phyloP scores from a whole-genome alignment of 2,329 filamentous ascomycete genomes.

The Tetracladium maxilliforme region DNA sequence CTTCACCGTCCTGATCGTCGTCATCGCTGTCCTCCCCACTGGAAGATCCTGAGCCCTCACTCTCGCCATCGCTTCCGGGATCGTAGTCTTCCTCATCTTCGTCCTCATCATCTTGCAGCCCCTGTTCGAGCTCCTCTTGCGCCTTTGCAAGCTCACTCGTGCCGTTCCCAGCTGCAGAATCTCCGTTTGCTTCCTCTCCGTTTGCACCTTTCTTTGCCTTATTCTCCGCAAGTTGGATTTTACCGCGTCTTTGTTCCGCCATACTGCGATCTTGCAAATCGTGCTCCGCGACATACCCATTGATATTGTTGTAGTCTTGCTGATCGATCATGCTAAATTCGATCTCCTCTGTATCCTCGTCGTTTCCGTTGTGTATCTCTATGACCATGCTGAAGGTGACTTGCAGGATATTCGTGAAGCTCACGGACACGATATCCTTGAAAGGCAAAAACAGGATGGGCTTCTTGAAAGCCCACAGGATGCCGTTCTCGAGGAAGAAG shows the following conservation, averaged over 20 bases:
- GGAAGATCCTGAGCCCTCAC: too few species aligned
- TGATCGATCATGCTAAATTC: slow-evolving; percentile 59
- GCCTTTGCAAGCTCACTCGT: slow-evolving; percentile 31
- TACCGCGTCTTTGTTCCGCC: slow-evolving; percentile 52
- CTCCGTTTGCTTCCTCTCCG: slow-evolving; percentile 11
- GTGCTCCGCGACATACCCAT: slow-evolving; percentile 46
- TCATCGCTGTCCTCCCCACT: too few species aligned
- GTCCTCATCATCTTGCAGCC: slow-evolving; percentile 45
- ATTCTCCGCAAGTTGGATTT: slow-evolving; percentile 41
- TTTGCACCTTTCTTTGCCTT: slow-evolving; percentile 17
- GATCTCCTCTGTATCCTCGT: slow-evolving; percentile 37
- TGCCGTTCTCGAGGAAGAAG: slow-evolving; percentile 51
- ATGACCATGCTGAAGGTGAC: slow-evolving; percentile 55
- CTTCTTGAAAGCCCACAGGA: slow-evolving; percentile 59
- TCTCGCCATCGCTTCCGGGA: slow-evolving; percentile 32
- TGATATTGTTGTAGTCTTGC: slow-evolving; percentile 49
- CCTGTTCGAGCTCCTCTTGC: slow-evolving; percentile 35
- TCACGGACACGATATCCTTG: slow-evolving; percentile 44
- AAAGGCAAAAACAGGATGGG: slow-evolving; percentile 50
- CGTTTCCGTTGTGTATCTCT: slow-evolving; percentile 34
- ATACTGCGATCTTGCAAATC: slow-evolving; percentile 52
- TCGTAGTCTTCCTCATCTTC: slow-evolving; percentile 54
- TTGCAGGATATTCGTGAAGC: slow-evolving; percentile 52
- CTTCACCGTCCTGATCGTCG: slow-evolving; percentile 17
- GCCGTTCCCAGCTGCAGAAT: slow-evolving; percentile 23